Conservation (phyloP, 805 yeast genomes). For the Wickerhamomyces queroliae region DNA sequence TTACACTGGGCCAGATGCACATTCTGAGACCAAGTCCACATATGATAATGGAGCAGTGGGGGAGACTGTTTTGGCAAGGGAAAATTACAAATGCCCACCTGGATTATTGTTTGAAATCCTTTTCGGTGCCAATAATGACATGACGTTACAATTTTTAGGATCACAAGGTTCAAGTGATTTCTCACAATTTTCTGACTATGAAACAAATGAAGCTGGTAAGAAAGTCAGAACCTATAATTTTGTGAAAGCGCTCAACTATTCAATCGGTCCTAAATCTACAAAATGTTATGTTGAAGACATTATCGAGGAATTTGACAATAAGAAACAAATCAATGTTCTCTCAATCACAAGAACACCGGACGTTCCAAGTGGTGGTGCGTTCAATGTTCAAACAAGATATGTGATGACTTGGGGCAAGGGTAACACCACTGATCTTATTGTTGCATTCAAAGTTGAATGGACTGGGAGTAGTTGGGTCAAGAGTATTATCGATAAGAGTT, state of each 20-base stretch:
- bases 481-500: conserved; percentile 80
- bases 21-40: conserved; percentile 48
- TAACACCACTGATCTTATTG: conserved; percentile 51
- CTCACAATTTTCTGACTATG: conserved; percentile 26
- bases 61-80: conserved; percentile 49
- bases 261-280: conserved; percentile 93
- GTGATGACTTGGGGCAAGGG: conserved; percentile 68
- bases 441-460: conserved; percentile 86
- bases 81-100: conserved; percentile 60
- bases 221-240: conserved; percentile 55
- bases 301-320: conserved; percentile 48
- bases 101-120: conserved; percentile 67
- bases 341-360: conserved; percentile 78
- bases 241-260: conserved; percentile 66
- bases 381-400: conserved; percentile 69
- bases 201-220: conserved; percentile 32
- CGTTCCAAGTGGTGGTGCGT: conserved; percentile 88
- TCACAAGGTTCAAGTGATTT: conserved; percentile 33
- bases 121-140: conserved; percentile 54
- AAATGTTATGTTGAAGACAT: conserved; percentile 61
- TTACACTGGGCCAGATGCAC: conserved; percentile 62
- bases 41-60: conserved; percentile 37
- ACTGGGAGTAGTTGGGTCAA: conserved; percentile 90
- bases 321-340: conserved; percentile 51
- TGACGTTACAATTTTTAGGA: conserved; percentile 36